These are phyloP conservation scores for Cyanophora paradoxa DNA, from an alignment of 78 protist species.

Conservation along the genomic window DNA sequence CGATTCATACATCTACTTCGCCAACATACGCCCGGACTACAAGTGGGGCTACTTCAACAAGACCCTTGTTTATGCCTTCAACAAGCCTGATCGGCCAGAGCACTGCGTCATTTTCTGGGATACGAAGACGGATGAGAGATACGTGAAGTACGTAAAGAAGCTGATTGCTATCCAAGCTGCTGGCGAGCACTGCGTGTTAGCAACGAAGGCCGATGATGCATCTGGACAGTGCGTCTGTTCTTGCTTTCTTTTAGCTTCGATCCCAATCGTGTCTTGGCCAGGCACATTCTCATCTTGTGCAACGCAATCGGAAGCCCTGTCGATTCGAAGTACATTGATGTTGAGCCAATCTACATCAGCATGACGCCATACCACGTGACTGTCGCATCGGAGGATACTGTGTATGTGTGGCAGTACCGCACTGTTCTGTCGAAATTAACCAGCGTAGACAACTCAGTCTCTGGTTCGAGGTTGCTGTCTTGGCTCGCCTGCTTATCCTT, in stretches of 20 bases:
- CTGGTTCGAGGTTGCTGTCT: background rate
- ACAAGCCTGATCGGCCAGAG: conserved; percentile 43
- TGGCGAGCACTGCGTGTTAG: conserved; percentile 44
- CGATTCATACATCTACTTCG: conserved; percentile 73
- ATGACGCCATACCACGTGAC: conserved; percentile 44
- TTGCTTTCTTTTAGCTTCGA: too few species aligned
- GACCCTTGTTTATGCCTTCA: conserved; percentile 64
- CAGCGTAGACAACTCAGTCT: background rate
- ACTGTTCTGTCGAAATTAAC: conserved; percentile 9
- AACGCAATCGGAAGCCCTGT: conserved; percentile 71
- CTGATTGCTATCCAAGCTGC: conserved; percentile 24
- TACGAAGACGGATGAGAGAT: conserved; percentile 27
- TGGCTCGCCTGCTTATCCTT: too few species aligned
- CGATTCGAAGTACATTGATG: conserved; percentile 46
- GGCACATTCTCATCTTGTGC: conserved; percentile 41
- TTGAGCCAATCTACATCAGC: conserved; percentile 7
- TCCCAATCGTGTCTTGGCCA: too few species aligned
- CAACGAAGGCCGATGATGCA: conserved; percentile 1
- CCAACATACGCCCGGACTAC: conserved; percentile 63
- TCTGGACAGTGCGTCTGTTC: background rate
- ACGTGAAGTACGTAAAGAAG: conserved; percentile 42
- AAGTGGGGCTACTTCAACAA: conserved; percentile 53
- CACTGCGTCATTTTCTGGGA: conserved; percentile 61
- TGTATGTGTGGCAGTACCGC: conserved; percentile 52
- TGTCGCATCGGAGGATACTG: conserved; percentile 5